A percentile compares a stretch with the other conserved stretches of the same genome.
Evolutionary conservation across 2,329 filamentous ascomycete genomes (phyloP).

Genomic region (Elsinoe australis): DNA sequence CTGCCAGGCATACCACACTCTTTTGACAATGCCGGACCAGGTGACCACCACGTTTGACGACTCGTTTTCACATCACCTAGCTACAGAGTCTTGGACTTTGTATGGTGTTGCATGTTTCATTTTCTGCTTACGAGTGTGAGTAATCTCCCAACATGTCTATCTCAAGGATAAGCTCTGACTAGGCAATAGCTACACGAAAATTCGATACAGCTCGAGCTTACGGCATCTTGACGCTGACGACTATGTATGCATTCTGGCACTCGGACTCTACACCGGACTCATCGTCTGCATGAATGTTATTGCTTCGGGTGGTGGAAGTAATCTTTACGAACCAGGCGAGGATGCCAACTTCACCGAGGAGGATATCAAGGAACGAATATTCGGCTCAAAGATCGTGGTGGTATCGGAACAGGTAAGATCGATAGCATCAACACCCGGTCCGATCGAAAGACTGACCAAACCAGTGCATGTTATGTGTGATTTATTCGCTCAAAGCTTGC

Average conservation of each 20-base stretch:
- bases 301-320: constrained; percentile 36
- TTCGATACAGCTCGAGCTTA: constrained; percentile 17
- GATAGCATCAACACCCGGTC: neutral
- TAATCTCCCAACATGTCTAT: neutral
- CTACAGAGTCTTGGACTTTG: constrained; percentile 21
- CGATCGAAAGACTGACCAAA: neutral
- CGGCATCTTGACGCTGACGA: constrained; percentile 19
- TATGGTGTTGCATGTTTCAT: constrained; percentile 20
- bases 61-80: constrained; percentile 17
- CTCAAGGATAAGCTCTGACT: neutral
- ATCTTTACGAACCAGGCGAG: constrained; percentile 36
- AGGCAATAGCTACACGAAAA: constrained; percentile 18
- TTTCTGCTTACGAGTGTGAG: constrained; percentile 20
- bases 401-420: constrained; percentile 37
- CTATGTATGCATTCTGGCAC: constrained; percentile 19
- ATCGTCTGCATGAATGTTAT: constrained; percentile 38
- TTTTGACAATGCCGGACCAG: constrained; percentile 15
- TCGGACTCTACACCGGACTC: constrained; percentile 35
- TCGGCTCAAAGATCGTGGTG: constrained; percentile 40
- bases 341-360: constrained; percentile 31
- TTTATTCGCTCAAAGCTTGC: constrained; percentile 51
- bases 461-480: constrained; percentile 53
- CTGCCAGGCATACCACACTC: constrained; percentile 5
- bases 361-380: constrained; percentile 38
- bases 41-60: constrained; percentile 17